phyloP scores from a whole-genome alignment of 352 stramenopile species.

The Globisporangium yorkense region DNA sequence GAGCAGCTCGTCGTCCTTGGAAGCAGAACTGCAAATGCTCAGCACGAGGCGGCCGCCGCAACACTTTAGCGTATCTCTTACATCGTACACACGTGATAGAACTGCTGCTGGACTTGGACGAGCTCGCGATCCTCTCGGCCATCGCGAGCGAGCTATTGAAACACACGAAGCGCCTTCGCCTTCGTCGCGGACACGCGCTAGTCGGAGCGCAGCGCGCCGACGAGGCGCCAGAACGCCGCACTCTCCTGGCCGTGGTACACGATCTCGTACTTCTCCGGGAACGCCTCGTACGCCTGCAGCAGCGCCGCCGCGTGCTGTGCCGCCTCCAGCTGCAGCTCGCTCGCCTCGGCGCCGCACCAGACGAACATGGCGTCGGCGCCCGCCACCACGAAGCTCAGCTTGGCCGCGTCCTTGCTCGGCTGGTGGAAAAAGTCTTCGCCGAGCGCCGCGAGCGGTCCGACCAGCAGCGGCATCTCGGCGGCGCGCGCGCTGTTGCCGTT shows the following conservation, averaged over 20 bases:
- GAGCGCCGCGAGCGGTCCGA: constrained; percentile 48
- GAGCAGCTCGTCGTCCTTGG: no score
- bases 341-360: constrained; percentile 67
- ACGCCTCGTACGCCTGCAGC: constrained; percentile 69
- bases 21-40: no score
- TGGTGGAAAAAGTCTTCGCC: constrained; percentile 47
- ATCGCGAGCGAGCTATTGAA: no score
- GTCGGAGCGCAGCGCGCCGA: constrained; percentile 33
- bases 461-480: constrained; percentile 43
- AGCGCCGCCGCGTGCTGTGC: constrained; percentile 55
- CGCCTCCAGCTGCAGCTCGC: constrained; percentile 42
- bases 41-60: no score
- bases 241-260: constrained; percentile 66
- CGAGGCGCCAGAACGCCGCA: constrained; percentile 62
- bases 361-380: constrained; percentile 74
- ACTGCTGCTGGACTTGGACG: no score
- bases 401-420: constrained; percentile 45
- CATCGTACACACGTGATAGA: no score
- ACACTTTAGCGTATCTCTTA: no score
- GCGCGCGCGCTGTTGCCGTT: constrained; percentile 22
- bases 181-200: constrained; percentile 8
- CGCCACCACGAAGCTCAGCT: constrained; percentile 65
- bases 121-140: no score
- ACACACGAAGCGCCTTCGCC: no score
- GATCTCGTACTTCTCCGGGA: constrained; percentile 68